Conservation (phyloP, 176 grass and related monocot species). For the sorghum (Sorghum bicolor) region Sorghum_bicolor_NCBIv3 NC_012870.2:65950501-65951000, state of each 20-base stretch:
- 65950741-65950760: background rate
- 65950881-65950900: background rate
- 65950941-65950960: no score
- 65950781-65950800: background rate
- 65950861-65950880: background rate
- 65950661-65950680: background rate
- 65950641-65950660: constrained; percentile 31
- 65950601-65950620: constrained; percentile 41
- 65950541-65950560: constrained; percentile 59
- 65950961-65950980: no score
- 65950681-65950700: background rate
- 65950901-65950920: background rate
- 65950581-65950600: constrained; percentile 36
- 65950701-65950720: constrained; percentile 12
- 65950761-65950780: background rate
- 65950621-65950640: constrained; percentile 60
- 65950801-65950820: background rate
- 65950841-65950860: no score
- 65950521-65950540: constrained; percentile 47
- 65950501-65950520: background rate
- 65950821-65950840: no score
- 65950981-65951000: no score
- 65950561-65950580: constrained; percentile 47
- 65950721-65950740: constrained; percentile 2
- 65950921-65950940: no score